Evolutionary conservation across 176 grass and related monocot genomes (phyloP).

Genomic region (maize (Zea mays)): Zm-B73-REFERENCE-NAM-5.0 NC_050098.1:215642001-215642500

Average conservation of each 20-base stretch:
- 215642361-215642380: background rate
- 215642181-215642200: conserved; percentile 42
- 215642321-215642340: conserved; percentile 35
- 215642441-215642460: background rate
- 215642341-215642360: background rate
- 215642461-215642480: background rate
- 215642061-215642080: background rate
- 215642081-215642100: background rate
- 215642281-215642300: background rate
- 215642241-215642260: conserved; percentile 47
- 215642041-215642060: background rate
- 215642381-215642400: background rate
- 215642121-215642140: conserved; percentile 49
- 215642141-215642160: background rate
- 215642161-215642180: background rate
- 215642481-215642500: background rate
- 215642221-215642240: conserved; percentile 24
- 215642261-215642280: conserved; percentile 12
- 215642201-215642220: conserved; percentile 17
- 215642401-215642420: background rate
- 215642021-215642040: background rate
- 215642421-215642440: no score
- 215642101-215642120: conserved; percentile 24
- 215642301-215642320: background rate
- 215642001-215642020: background rate